phyloP scores from a whole-genome alignment of 306 rosid genomes.

The Bauhinia variegata region DNA sequence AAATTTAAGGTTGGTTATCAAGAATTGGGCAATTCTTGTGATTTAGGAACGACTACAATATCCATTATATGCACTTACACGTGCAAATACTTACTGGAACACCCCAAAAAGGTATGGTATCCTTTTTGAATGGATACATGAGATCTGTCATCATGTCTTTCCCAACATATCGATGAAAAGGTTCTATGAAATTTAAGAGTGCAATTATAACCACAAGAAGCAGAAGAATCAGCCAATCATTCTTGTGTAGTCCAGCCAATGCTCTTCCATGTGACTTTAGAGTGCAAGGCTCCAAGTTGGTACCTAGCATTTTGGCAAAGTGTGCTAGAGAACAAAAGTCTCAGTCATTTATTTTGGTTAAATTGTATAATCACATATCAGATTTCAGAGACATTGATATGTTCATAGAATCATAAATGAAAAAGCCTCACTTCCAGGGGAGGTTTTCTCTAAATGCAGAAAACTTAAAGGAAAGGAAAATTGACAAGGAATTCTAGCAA shows the following conservation, averaged over 20 bases:
- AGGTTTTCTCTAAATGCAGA: too few relatives aligned
- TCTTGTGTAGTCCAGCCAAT: conserved; percentile 39
- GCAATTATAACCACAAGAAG: conserved; percentile 43
- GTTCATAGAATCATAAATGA: too few relatives aligned
- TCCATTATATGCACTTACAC: too few relatives aligned
- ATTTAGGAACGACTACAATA: background rate
- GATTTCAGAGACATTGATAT: too few relatives aligned
- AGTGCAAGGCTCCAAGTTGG: background rate
- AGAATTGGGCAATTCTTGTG: background rate
- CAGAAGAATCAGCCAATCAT: conserved; percentile 54
- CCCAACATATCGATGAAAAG: conserved; percentile 55
- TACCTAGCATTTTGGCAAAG: too few relatives aligned
- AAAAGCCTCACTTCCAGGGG: too few relatives aligned
- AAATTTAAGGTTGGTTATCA: conserved; percentile 1
- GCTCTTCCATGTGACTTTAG: conserved; percentile 38
- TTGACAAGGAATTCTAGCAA: too few relatives aligned
- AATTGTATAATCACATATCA: too few relatives aligned
- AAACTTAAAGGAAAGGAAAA: too few relatives aligned
- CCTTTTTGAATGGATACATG: conserved; percentile 40
- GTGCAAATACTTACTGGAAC: conserved; percentile 48
- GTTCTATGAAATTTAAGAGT: conserved; percentile 44
- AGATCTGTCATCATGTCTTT: conserved; percentile 51
- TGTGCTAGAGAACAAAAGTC: too few relatives aligned
- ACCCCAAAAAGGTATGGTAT: conserved; percentile 58
- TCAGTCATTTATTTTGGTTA: too few relatives aligned